phyloP scores from a whole-genome alignment of 1,284 basidiomycete genomes.

The Marasmius sp. region DNA sequence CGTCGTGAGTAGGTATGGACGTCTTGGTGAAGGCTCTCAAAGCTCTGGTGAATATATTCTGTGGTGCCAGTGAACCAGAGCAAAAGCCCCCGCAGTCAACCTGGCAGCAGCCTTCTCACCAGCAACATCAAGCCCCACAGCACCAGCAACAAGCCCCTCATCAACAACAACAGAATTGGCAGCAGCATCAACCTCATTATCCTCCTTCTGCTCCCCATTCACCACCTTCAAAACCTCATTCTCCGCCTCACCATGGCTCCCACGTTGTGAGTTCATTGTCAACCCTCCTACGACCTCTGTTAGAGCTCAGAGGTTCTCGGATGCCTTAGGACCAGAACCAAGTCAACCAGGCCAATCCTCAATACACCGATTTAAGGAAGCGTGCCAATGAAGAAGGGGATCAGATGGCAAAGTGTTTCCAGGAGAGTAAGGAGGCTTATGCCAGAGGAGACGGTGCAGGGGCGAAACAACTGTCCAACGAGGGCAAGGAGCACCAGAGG shows the following conservation, averaged over 20 bases:
- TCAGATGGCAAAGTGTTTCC: constrained; percentile 69
- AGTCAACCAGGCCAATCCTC: constrained; percentile 66
- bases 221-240: constrained; percentile 3
- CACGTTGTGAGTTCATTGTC: background rate
- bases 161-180: constrained; percentile 5
- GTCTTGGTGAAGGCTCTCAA: constrained; percentile 8
- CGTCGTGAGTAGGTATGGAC: background rate
- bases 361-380: constrained; percentile 70
- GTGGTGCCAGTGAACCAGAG: constrained; percentile 5
- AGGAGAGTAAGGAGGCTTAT: constrained; percentile 71
- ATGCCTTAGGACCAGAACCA: constrained; percentile 56
- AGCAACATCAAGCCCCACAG: constrained; percentile 6
- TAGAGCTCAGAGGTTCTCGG: background rate
- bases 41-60: constrained; percentile 7
- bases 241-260: background rate
- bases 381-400: constrained; percentile 75
- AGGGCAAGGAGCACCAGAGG: constrained; percentile 82
- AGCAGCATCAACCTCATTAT: constrained; percentile 5
- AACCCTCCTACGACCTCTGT: background rate
- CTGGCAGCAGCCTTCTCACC: background rate
- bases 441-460: constrained; percentile 68
- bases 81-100: constrained; percentile 3
- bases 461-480: constrained; percentile 82
- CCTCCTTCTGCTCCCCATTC: constrained; percentile 3
- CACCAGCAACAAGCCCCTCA: constrained; percentile 4